A percentile compares a stretch with the other conserved stretches of the same genome.
Conservation (phyloP, 2,329 filamentous ascomycete genomes). For the Ophiostoma sp. region DNA sequence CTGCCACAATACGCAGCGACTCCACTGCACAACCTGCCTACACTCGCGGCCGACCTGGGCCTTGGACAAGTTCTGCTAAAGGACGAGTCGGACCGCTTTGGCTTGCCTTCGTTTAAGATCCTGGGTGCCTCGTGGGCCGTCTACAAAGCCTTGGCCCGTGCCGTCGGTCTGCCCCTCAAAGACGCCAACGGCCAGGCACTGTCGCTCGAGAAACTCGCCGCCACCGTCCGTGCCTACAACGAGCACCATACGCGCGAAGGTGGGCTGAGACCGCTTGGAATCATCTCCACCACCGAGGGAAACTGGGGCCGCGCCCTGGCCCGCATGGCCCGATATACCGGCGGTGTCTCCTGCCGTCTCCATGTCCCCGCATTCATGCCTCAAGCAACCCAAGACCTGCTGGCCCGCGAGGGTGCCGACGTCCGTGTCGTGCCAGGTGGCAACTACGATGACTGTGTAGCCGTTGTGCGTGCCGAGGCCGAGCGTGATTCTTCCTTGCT, state of each 20-base stretch:
- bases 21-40: conserved; percentile 51
- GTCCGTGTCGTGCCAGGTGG: conserved; percentile 54
- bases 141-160: conserved; percentile 55
- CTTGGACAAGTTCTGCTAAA: conserved; percentile 65
- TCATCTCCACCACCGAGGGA: conserved; percentile 70
- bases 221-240: conserved; percentile 27
- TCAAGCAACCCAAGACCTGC: conserved; percentile 51
- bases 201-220: conserved; percentile 47
- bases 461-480: conserved; percentile 52
- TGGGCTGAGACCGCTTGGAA: conserved; percentile 26
- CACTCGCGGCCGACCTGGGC: conserved; percentile 58
- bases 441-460: conserved; percentile 66
- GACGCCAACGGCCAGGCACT: conserved; percentile 27
- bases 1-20: conserved; percentile 60
- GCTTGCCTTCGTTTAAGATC: conserved; percentile 76
- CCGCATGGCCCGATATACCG: conserved; percentile 55
- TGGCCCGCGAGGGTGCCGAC: conserved; percentile 62
- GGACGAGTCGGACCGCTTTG: conserved; percentile 67
- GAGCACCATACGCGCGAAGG: conserved; percentile 24
- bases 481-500: conserved; percentile 46
- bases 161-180: conserved; percentile 45
- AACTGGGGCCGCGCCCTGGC: conserved; percentile 76
- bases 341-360: conserved; percentile 44
- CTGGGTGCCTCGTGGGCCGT: conserved; percentile 75
- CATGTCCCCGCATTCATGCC: conserved; percentile 64